Percentiles rank a stretch among this genome's conserved stretches.
Conservation (phyloP, 345 rosid genomes). For the Passiflora organensis region DNA sequence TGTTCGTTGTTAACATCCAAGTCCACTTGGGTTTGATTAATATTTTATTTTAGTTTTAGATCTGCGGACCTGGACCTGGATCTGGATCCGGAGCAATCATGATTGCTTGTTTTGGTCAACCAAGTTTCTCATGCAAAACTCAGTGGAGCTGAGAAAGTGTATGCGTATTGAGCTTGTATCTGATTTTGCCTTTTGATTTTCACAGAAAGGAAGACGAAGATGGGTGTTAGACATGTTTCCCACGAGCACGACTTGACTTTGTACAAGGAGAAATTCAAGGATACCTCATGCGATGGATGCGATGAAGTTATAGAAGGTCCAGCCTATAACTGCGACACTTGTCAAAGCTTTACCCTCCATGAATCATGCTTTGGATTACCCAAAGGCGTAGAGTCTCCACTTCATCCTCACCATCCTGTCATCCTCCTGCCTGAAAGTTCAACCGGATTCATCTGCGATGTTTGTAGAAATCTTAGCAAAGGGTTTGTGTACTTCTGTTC, state of each 20-base stretch:
- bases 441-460: neutral
- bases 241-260: conserved; percentile 2
- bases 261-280: neutral
- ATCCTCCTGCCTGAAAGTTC: neutral
- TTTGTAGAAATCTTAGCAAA: neutral
- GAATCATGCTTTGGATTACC: neutral
- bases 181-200: too few species aligned
- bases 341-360: neutral
- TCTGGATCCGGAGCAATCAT: too few species aligned
- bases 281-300: neutral
- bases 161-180: too few species aligned
- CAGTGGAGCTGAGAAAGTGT: too few species aligned
- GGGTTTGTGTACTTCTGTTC: conserved; percentile 3
- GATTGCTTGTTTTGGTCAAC: too few species aligned
- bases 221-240: neutral
- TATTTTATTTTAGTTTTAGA: too few species aligned
- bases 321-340: neutral
- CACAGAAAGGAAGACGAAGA: too few species aligned
- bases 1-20: too few species aligned
- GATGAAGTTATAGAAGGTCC: neutral
- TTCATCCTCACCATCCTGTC: neutral
- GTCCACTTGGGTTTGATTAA: too few species aligned
- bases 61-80: too few species aligned
- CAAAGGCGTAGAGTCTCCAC: neutral
- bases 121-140: too few species aligned